Percentiles rank a stretch among this genome's conserved stretches.
Conservation (phyloP, 2,329 filamentous ascomycete species). For the Fulvia fulva region DNA sequence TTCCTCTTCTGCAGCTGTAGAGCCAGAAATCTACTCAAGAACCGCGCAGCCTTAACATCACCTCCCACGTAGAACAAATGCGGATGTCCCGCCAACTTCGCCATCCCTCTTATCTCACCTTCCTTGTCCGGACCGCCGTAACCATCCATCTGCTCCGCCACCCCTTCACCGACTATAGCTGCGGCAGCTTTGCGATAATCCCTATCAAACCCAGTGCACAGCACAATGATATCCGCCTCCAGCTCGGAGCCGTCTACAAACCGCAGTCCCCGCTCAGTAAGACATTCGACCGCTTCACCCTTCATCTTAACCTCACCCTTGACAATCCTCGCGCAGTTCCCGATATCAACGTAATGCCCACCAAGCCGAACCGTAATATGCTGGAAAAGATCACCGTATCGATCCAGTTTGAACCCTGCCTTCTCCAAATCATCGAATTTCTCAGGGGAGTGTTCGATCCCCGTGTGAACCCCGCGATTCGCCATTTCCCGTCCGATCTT, state of each 20-base stretch:
- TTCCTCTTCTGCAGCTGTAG: conserved; percentile 41
- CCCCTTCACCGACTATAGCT: conserved; percentile 39
- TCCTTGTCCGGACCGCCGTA: conserved; percentile 46
- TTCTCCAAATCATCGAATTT: conserved; percentile 40
- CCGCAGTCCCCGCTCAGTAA: conserved; percentile 39
- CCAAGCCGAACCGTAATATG: conserved; percentile 43
- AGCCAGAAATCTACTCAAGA: conserved; percentile 43
- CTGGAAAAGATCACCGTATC: conserved; percentile 35
- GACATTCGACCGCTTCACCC: conserved; percentile 35
- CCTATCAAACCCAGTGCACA: conserved; percentile 45
- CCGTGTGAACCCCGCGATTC: conserved; percentile 28
- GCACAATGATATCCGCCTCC: conserved; percentile 45
- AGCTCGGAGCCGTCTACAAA: conserved; percentile 44
- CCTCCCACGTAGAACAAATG: conserved; percentile 46
- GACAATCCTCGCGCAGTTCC: conserved; percentile 40
- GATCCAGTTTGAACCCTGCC: conserved; percentile 42
- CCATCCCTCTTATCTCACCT: conserved; percentile 45
- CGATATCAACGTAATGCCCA: conserved; percentile 49
- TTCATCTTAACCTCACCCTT: conserved; percentile 46
- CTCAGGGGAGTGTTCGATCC: conserved; percentile 34
- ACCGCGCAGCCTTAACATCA: conserved; percentile 45
- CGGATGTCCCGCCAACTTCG: conserved; percentile 36
- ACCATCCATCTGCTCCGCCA: conserved; percentile 41
- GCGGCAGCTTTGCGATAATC: conserved; percentile 41
- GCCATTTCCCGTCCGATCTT: conserved; percentile 31